phyloP scores from a whole-genome alignment of 495 filamentous ascomycete genomes.

The Tuber calosporum region DNA sequence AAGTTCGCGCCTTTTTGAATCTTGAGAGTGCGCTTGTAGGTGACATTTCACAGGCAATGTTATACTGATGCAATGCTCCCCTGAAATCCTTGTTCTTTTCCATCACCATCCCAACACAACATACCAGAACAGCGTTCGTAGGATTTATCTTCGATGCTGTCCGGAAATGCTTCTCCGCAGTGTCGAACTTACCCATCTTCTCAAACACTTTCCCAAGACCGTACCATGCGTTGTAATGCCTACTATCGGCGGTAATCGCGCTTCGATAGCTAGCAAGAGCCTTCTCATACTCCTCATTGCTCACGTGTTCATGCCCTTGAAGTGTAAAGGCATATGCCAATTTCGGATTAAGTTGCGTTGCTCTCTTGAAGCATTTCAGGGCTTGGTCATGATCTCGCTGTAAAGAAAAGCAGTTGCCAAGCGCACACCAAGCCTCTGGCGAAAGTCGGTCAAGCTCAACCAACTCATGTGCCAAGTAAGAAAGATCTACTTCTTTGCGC shows the following conservation, averaged over 20 bases:
- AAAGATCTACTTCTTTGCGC: conserved; percentile 82
- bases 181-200: conserved; percentile 85
- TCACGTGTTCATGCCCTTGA: conserved; percentile 93
- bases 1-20: conserved; percentile 82
- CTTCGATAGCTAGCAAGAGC: conserved; percentile 75
- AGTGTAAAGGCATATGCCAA: conserved; percentile 95
- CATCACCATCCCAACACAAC: conserved; percentile 80
- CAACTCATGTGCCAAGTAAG: conserved; percentile 83
- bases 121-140: conserved; percentile 79
- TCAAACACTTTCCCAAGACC: conserved; percentile 88
- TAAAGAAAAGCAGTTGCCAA: conserved; percentile 95
- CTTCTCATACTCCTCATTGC: conserved; percentile 95
- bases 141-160: conserved; percentile 82
- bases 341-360: conserved; percentile 76
- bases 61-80: conserved; percentile 71
- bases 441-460: conserved; percentile 78
- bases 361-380: conserved; percentile 87
- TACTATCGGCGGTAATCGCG: conserved; percentile 71
- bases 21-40: conserved; percentile 72
- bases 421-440: conserved; percentile 88
- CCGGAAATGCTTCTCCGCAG: conserved; percentile 82
- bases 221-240: conserved; percentile 97
- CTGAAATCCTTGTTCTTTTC: conserved; percentile 76
- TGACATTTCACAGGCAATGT: conserved; percentile 69
- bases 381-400: conserved; percentile 91